phyloP scores from a whole-genome alignment of 2,329 filamentous ascomycete genomes.

The Cryphonectria radicalis region DNA sequence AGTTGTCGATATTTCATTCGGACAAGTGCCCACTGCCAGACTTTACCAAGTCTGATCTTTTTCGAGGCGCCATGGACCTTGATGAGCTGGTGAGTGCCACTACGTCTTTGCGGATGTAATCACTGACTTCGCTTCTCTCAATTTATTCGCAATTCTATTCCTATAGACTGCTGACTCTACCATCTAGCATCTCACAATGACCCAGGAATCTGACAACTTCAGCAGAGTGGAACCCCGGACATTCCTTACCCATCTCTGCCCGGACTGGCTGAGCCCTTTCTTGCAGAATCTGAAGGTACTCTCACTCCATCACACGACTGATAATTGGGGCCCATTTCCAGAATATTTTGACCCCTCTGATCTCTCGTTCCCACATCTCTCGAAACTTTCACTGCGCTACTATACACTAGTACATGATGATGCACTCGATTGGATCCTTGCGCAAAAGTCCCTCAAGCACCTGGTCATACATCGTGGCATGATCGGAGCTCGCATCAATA shows the following conservation, averaged over 20 bases:
- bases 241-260: conserved; percentile 14
- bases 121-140: not conserved
- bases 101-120: no score
- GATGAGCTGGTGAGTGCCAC: conserved; percentile 11
- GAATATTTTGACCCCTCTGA: conserved; percentile 16
- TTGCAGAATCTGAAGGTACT: conserved; percentile 19
- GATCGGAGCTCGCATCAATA: conserved; percentile 1
- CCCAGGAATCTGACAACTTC: conserved; percentile 12
- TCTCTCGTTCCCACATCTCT: conserved; percentile 20
- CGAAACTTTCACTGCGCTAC: conserved; percentile 3
- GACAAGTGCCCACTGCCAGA: conserved; percentile 16
- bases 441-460: conserved; percentile 14
- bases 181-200: conserved; percentile 1
- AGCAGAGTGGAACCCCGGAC: conserved; percentile 17
- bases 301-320: conserved; percentile 7
- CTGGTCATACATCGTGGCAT: conserved; percentile 18
- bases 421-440: conserved; percentile 20
- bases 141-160: not conserved
- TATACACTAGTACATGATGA: conserved; percentile 19
- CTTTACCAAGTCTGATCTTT: conserved; percentile 19
- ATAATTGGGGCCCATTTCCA: conserved; percentile 23
- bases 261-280: conserved; percentile 20
- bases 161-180: not conserved
- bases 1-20: conserved; percentile 16
- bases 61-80: conserved; percentile 16